Evolutionary conservation across 257 asterid genomes (phyloP), one percentile per base, ranked within the genome.

Genomic region (Pogostemon cablin): DNA sequence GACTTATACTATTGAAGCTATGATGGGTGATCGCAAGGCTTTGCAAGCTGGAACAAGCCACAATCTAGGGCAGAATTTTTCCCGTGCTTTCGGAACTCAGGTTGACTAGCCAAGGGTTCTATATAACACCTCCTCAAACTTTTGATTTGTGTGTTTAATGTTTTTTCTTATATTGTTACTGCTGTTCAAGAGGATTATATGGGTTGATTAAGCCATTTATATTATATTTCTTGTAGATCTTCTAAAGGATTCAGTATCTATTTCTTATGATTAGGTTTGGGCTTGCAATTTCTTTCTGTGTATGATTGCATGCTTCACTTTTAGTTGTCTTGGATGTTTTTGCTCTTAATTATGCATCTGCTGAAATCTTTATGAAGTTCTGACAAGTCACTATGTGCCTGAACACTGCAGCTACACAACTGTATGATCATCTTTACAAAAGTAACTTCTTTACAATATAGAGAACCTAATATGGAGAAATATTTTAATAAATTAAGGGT

Each of bases 21-120:
- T 95, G 98, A 89, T 95, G 99, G 99, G 99, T 77, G 98, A 95
- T 71, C 83, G 84, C 59, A 95, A 95, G 85, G 99, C 99, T 77
- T 79, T 95, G 86, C 98, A 91, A 80, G 98, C 98, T 42, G 96
- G 99, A 76, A 95, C 98, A 48, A 95, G 98, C 83, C 99, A 95
- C 84, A 89, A 92, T 81, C 97, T 95, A 56, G 98, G 99, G 62
- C 99, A 95, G 86, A 95, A 95, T 65, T 95, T 95, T 80, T 95
- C 99, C 17, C 92, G 89, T 78, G 99, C 98, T 54, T 95, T 95
- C 72, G 93, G 83, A 46, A 95, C 98, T 4, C 97, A 89, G 98
- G 99, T 91, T 55, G 44, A 43, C 72, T 66, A 73, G 40, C 65
- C 46, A 44, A 9, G 11, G 56, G n/a, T 61, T 52, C 47, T 12